Percentiles rank a stretch among this genome's conserved stretches.
phyloP scores from a whole-genome alignment of 805 yeast genomes.

The Lachancea dasiensis region DNA sequence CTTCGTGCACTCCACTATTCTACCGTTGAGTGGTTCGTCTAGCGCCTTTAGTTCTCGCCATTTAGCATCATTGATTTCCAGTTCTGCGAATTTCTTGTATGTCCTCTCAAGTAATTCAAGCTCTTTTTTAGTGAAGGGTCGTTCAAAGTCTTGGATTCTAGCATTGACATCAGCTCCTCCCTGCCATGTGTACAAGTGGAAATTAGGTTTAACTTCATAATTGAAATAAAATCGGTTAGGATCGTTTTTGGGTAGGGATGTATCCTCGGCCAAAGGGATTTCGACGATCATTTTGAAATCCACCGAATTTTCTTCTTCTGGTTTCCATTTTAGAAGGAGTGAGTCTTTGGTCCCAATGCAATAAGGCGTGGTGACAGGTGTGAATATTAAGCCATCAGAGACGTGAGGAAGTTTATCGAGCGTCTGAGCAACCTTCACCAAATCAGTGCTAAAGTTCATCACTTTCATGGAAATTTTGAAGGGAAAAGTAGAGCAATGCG shows the following conservation, averaged over 20 bases:
- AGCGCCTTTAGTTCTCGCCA: conserved; percentile 71
- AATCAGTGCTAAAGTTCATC: conserved; percentile 78
- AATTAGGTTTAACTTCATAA: conserved; percentile 72
- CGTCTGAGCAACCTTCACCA: conserved; percentile 66
- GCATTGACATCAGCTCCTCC: conserved; percentile 44
- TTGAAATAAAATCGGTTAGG: conserved; percentile 68
- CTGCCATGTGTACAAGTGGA: conserved; percentile 70
- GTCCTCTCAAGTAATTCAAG: conserved; percentile 34
- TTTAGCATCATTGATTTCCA: conserved; percentile 60
- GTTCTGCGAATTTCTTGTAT: conserved; percentile 61
- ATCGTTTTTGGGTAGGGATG: conserved; percentile 42
- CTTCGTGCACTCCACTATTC: conserved; percentile 80
- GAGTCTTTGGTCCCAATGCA: conserved; percentile 77
- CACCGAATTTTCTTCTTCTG: conserved; percentile 89
- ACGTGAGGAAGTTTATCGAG: conserved; percentile 74
- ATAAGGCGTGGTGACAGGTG: conserved; percentile 86
- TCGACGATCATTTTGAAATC: conserved; percentile 68
- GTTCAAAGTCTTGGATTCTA: conserved; percentile 25
- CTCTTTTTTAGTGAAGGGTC: conserved; percentile 30
- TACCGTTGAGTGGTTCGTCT: conserved; percentile 78
- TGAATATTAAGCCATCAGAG: conserved; percentile 89
- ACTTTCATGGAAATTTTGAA: conserved; percentile 81
- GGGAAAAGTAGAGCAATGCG: conserved; percentile 69
- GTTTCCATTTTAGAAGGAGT: conserved; percentile 90
- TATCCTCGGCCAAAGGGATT: conserved; percentile 31